Percentiles rank a stretch among this genome's conserved stretches.
These are phyloP conservation scores for Jasminum sambac DNA, from an alignment of 257 asterid species.

Conservation along the genomic window DNA sequence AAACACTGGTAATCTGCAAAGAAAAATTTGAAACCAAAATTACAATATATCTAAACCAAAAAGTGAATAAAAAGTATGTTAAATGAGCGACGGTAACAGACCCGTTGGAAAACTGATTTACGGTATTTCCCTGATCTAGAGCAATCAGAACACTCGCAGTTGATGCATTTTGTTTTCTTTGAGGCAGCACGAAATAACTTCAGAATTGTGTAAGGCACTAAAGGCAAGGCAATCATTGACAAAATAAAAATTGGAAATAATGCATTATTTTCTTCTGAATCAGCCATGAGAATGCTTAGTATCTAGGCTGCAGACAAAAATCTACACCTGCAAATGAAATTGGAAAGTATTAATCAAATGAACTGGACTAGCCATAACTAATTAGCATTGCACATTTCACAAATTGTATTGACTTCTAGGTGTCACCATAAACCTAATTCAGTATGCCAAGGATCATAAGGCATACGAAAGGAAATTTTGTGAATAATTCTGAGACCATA, in stretches of 20 bases:
- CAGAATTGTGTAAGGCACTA: slow-evolving; percentile 80
- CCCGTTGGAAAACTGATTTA: slow-evolving; percentile 57
- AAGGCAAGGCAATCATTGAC: slow-evolving; percentile 79
- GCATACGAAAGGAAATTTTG: background rate
- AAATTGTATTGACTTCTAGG: background rate
- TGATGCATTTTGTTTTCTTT: slow-evolving; percentile 59
- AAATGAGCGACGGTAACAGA: slow-evolving; percentile 26
- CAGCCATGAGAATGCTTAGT: slow-evolving; percentile 57
- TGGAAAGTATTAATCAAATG: slow-evolving; percentile 9
- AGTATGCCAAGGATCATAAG: background rate
- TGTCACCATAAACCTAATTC: background rate
- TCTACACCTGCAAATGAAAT: slow-evolving; percentile 39
- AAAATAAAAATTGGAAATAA: slow-evolving; percentile 84
- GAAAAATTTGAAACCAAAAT: slow-evolving; percentile 16
- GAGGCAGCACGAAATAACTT: slow-evolving; percentile 69
- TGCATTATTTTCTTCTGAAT: slow-evolving; percentile 74
- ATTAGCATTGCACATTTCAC: background rate
- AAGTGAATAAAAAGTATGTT: slow-evolving; percentile 14
- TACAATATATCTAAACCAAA: slow-evolving; percentile 2
- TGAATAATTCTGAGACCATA: background rate
- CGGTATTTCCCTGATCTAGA: slow-evolving; percentile 70
- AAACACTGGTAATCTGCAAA: slow-evolving; percentile 58
- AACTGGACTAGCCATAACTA: slow-evolving; percentile 14
- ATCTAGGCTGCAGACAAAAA: slow-evolving; percentile 21
- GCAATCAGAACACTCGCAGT: slow-evolving; percentile 85